Evolutionary conservation across 1,284 basidiomycete genomes (phyloP).

Genomic region (Thecaphora frezii): DNA sequence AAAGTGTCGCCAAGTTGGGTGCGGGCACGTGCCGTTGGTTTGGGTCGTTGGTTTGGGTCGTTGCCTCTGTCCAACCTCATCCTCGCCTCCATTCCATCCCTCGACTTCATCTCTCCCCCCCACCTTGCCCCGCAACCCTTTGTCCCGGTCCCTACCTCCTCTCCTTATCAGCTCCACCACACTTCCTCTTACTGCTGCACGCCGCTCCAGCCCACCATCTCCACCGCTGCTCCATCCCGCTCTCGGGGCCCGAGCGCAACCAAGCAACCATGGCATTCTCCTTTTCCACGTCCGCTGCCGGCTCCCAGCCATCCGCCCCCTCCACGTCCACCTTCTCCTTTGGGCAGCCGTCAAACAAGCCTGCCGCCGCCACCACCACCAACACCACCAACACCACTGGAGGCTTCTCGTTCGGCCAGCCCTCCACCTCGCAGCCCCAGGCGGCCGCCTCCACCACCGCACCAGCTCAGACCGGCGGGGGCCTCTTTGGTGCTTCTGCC

Average conservation of each 20-base stretch:
- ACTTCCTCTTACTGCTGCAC: no score
- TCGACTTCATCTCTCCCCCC: not conserved
- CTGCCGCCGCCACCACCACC: no score
- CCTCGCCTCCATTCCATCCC: no score
- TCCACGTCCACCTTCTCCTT: conserved; percentile 39
- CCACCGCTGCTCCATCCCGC: not conserved
- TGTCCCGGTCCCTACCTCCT: no score
- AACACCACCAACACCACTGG: conserved; percentile 1
- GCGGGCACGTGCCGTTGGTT: no score
- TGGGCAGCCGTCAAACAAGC: conserved; percentile 35
- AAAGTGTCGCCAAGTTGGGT: no score
- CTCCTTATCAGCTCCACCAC: no score
- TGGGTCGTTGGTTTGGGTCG: no score
- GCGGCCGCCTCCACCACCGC: conserved; percentile 1
- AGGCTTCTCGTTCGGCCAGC: conserved; percentile 41
- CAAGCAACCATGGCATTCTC: conserved; percentile 40
- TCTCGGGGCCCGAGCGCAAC: not conserved
- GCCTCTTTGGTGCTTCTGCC: conserved; percentile 1
- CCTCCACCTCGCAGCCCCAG: conserved; percentile 17
- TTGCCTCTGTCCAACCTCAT: no score
- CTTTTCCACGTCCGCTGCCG: conserved; percentile 38
- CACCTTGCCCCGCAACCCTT: no score
- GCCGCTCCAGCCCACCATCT: not conserved
- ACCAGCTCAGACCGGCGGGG: conserved; percentile 1
- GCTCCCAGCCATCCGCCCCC: conserved; percentile 19